These are phyloP conservation scores for Apiotrichum sp. DNA, from an alignment of 1,284 basidiomycete genomes.

Conservation along the genomic window DNA sequence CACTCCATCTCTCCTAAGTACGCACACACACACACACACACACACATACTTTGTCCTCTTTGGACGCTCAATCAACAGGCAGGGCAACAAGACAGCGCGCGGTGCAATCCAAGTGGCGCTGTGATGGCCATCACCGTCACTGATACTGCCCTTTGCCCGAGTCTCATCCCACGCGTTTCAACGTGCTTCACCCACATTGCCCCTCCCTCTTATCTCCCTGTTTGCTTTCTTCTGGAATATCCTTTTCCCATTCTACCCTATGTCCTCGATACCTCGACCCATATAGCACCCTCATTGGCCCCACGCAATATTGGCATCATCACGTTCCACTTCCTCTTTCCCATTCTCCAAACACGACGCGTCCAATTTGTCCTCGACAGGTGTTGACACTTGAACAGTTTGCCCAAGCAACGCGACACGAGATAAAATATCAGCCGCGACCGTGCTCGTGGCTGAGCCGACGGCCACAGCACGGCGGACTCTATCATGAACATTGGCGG, in stretches of 20 bases:
- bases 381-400: neutral
- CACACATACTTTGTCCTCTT: no score
- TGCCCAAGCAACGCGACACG: neutral
- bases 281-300: neutral
- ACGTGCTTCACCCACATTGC: neutral
- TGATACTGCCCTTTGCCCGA: no score
- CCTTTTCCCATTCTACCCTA: no score
- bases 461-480: slow-evolving; percentile 11
- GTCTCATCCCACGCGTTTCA: neutral
- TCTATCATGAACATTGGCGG: slow-evolving; percentile 2
- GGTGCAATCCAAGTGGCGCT: neutral
- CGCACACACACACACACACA: no score
- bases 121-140: neutral
- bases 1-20: no score
- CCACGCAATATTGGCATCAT: no score
- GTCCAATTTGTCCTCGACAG: neutral
- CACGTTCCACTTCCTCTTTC: neutral
- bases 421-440: neutral
- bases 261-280: neutral
- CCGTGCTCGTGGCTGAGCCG: slow-evolving; percentile 15
- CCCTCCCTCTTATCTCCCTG: neutral
- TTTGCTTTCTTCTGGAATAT: no score
- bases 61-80: no score
- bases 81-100: no score
- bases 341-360: neutral